Percentiles rank a stretch among this genome's conserved stretches.
Conservation (phyloP, 495 filamentous ascomycete species). For the Bacidia gigantensis region DNA sequence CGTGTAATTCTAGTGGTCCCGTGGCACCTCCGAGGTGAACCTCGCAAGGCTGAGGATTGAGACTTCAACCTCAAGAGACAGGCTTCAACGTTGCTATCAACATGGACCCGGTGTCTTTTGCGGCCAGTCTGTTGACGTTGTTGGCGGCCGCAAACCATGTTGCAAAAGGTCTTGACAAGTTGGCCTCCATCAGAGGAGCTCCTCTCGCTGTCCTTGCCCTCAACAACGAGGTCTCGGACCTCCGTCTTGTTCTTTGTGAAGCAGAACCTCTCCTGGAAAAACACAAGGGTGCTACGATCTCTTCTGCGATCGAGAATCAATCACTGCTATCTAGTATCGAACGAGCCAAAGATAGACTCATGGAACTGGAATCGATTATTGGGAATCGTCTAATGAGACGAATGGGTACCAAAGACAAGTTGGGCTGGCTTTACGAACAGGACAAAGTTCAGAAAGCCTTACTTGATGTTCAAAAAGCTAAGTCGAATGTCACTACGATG, state of each 20-base stretch:
- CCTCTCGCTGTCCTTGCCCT: neutral
- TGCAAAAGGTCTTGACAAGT: neutral
- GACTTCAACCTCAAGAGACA: too few species aligned
- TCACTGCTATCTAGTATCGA: neutral
- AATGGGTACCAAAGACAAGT: neutral
- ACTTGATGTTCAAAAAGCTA: neutral
- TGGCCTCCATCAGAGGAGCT: neutral
- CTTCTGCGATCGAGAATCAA: neutral
- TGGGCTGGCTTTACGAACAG: slow-evolving; percentile 1
- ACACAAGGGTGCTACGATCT: neutral
- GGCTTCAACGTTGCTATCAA: too few species aligned
- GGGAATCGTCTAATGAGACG: neutral
- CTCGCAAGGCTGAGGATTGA: too few species aligned
- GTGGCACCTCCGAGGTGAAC: too few species aligned
- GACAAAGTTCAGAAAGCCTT: neutral
- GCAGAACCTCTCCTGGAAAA: neutral
- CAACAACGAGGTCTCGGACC: slow-evolving; percentile 5
- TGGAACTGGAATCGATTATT: neutral
- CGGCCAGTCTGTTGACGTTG: slow-evolving; percentile 1
- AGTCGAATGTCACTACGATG: neutral
- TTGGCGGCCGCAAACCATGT: slow-evolving; percentile 2
- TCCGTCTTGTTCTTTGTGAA: neutral
- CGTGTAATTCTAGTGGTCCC: too few species aligned
- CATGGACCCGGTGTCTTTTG: slow-evolving; percentile 5
- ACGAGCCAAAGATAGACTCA: neutral